Evolutionary conservation across 345 rosid genomes (phyloP).

Genomic region (Populus ilicifolia): DNA sequence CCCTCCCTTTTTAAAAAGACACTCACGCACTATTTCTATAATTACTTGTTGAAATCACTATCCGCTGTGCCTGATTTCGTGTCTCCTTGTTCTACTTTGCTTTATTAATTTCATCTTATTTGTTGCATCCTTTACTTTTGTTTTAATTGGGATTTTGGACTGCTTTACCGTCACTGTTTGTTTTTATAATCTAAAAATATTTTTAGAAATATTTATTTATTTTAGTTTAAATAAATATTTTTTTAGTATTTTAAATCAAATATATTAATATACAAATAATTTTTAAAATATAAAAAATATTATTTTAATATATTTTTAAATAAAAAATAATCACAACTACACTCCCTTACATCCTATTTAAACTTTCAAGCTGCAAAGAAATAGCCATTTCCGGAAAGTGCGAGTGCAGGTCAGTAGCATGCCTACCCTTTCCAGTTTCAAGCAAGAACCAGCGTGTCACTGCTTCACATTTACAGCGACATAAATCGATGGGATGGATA

Average conservation of each 20-base stretch:
- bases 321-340: no score
- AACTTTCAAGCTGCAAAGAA: slow-evolving; percentile 73
- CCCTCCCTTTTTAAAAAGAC: slow-evolving; percentile 3
- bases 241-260: no score
- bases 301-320: no score
- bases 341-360: no score
- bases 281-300: background rate
- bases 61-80: background rate
- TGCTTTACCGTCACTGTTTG: background rate
- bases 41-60: background rate
- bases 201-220: no score
- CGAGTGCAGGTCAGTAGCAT: slow-evolving; percentile 60
- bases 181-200: background rate
- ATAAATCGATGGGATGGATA: slow-evolving; percentile 3
- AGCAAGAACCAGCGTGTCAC: slow-evolving; percentile 21
- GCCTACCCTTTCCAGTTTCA: slow-evolving; percentile 54
- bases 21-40: slow-evolving; percentile 12
- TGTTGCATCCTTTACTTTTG: slow-evolving; percentile 20
- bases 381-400: slow-evolving; percentile 60
- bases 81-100: background rate
- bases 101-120: background rate
- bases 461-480: slow-evolving; percentile 9
- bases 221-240: no score
- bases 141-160: slow-evolving; percentile 6
- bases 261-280: no score